Base-by-base conservation (phyloP, 1,284 basidiomycete species). In the Malassezia globosa region DNA sequence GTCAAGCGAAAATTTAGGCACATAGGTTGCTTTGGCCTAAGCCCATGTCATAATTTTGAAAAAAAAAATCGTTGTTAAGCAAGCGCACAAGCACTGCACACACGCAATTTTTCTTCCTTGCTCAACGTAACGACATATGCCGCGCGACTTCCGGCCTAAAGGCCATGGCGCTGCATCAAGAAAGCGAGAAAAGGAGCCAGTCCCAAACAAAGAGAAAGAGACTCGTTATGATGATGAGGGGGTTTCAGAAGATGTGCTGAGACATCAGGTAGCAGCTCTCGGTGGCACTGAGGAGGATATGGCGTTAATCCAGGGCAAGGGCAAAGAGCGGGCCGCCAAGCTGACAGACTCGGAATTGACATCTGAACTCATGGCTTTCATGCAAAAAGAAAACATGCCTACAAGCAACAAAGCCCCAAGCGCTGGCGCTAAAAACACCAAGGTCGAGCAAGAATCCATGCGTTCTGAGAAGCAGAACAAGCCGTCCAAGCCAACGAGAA, bases 141-240 rank as follows among this genome's bases (percentile, higher is more conserved):
- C 55, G 29, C 52, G 60, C 46, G 60, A 64, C 38, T 61, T 62
- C 45, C 47, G 62, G 36, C 58, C 60, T 19, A 62, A 62, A 44
- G 54, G 51, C 31, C 49, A 54, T 21, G 50, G 51, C 39, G 44
- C 45, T 24, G 27, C 29, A 25, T 22, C 34, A 19, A 24, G 31
- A n/a, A 21, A 33, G 13, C 19, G 26, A 5, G 34, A 29, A 18
- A 37, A 18, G 10, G 10, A 14, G n/a, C n/a, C n/a, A n/a, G n/a
- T n/a, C 4, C 22, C 22, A 3, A 38, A 38, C 14, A 22, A 38
- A 38, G 37, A 25, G 42, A 34, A 5, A 14, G n/a, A n/a, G n/a
- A n/a, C n/a, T n/a, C n/a, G n/a, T n/a, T 23, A 41, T 23, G 46
- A 48, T 18, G 53, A 54, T 13, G 48, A 52, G 35, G n/a, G 52